Conservation (phyloP, 2,329 filamentous ascomycete genomes). For the Apiospora pterosperma region DNA sequence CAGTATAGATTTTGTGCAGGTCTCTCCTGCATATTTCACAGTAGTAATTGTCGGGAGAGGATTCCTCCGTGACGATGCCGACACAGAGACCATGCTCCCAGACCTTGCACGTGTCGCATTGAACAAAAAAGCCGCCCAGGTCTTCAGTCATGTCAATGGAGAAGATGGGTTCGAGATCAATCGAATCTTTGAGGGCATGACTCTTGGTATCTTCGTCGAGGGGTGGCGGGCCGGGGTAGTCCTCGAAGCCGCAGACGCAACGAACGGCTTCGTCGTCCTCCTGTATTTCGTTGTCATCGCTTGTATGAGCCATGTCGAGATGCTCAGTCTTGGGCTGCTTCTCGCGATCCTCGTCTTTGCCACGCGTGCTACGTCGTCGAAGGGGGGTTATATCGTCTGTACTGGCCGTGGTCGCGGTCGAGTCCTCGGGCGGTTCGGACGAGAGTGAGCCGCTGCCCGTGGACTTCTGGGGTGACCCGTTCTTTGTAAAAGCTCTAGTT, state of each 20-base stretch:
- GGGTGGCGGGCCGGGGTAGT: slow-evolving; percentile 82
- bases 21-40: slow-evolving; percentile 94
- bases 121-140: slow-evolving; percentile 90
- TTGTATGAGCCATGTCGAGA: slow-evolving; percentile 44
- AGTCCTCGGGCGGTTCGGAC: slow-evolving; percentile 64
- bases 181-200: slow-evolving; percentile 51
- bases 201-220: slow-evolving; percentile 51
- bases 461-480: slow-evolving; percentile 70
- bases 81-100: slow-evolving; percentile 99
- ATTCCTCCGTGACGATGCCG: slow-evolving; percentile 90
- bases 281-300: slow-evolving; percentile 71
- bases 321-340: slow-evolving; percentile 39
- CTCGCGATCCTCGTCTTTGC: slow-evolving; percentile 57
- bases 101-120: slow-evolving; percentile 96
- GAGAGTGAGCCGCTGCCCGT: slow-evolving; percentile 70
- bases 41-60: slow-evolving; percentile 90
- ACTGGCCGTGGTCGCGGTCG: slow-evolving; percentile 39
- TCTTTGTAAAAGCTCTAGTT: slow-evolving; percentile 69
- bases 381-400: slow-evolving; percentile 61
- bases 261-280: slow-evolving; percentile 93
- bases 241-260: slow-evolving; percentile 90
- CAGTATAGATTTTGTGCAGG: slow-evolving; percentile 78
- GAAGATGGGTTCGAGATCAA: slow-evolving; percentile 55
- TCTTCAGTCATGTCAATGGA: slow-evolving; percentile 72
- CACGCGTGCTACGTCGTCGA: slow-evolving; percentile 72